A percentile compares a stretch with the other conserved stretches of the same genome.
Evolutionary conservation across 2,329 filamentous ascomycete species (phyloP).

Genomic region (Madurella fahalii): DNA sequence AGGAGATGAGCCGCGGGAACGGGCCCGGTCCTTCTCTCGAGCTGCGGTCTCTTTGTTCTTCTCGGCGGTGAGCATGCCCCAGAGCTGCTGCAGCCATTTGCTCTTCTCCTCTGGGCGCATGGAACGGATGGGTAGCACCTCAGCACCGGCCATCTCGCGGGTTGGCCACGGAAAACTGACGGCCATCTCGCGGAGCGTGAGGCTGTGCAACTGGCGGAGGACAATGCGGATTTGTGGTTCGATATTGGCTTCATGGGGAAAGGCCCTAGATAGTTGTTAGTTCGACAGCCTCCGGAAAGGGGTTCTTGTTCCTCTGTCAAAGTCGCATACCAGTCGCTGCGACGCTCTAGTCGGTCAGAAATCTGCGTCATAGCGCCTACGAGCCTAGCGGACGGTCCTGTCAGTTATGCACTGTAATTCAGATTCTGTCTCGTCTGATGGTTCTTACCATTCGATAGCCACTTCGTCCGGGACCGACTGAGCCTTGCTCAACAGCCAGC

Average conservation of each 20-base stretch:
- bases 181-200: conserved; percentile 34
- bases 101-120: conserved; percentile 36
- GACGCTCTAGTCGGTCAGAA: conserved; percentile 30
- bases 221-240: conserved; percentile 33
- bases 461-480: conserved; percentile 31
- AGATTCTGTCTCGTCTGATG: neutral
- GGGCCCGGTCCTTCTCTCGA: conserved; percentile 3
- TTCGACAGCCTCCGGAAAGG: neutral
- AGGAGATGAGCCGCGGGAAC: neutral
- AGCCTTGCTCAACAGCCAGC: conserved; percentile 34
- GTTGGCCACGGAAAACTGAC: conserved; percentile 37
- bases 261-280: conserved; percentile 15
- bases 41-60: conserved; percentile 14
- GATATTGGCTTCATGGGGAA: conserved; percentile 29
- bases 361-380: conserved; percentile 34
- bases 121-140: conserved; percentile 34
- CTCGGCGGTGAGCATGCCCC: conserved; percentile 27
- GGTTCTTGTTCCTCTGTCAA: neutral
- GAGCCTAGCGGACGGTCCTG: conserved; percentile 18
- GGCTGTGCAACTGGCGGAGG: conserved; percentile 30
- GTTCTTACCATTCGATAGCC: conserved; percentile 30
- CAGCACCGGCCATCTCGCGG: conserved; percentile 33
- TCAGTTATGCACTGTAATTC: neutral
- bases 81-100: conserved; percentile 32
- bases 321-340: conserved; percentile 27